Evolutionary conservation across 352 stramenopile species (phyloP).

Genomic region (Pythium utonaiense): DNA sequence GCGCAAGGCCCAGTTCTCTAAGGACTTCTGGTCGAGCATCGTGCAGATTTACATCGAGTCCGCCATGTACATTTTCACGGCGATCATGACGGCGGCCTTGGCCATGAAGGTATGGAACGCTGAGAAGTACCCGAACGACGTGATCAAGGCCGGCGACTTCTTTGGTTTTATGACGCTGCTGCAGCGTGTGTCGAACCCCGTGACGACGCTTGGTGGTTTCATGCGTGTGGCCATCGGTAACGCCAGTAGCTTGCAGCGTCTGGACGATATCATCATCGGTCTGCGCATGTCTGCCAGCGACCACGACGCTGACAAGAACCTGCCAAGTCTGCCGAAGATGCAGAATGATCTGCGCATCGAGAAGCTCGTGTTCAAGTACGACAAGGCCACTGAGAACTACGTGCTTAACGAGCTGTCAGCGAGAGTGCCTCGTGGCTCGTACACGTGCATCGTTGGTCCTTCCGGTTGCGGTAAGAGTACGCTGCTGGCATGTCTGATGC

Average conservation of each 20-base stretch:
- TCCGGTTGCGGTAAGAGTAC: slow-evolving; percentile 88
- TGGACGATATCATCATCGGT: slow-evolving; percentile 82
- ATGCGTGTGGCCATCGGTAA: slow-evolving; percentile 89
- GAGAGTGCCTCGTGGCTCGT: slow-evolving; percentile 71
- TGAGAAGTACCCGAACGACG: slow-evolving; percentile 23
- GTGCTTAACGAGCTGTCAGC: slow-evolving; percentile 72
- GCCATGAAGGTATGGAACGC: slow-evolving; percentile 81
- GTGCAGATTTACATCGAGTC: slow-evolving; percentile 91
- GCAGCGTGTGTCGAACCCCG: slow-evolving; percentile 74
- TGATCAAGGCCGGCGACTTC: slow-evolving; percentile 74
- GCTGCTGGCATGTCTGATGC: slow-evolving; percentile 82
- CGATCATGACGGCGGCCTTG: slow-evolving; percentile 81
- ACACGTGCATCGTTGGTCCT: slow-evolving; percentile 82
- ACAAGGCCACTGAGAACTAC: slow-evolving; percentile 81
- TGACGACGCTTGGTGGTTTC: slow-evolving; percentile 81
- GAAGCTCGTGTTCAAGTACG: slow-evolving; percentile 85
- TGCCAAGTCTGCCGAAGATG: slow-evolving; percentile 81
- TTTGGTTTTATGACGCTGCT: slow-evolving; percentile 82
- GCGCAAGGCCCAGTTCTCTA: slow-evolving; percentile 84
- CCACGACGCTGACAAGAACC: slow-evolving; percentile 45
- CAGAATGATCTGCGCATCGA: slow-evolving; percentile 72
- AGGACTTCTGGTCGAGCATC: slow-evolving; percentile 88
- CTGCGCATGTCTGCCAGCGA: slow-evolving; percentile 30
- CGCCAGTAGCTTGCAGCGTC: slow-evolving; percentile 79
- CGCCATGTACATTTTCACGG: slow-evolving; percentile 88